Percentiles rank a stretch among this genome's conserved stretches.
These are phyloP conservation scores for Podosphaera fusca DNA, from an alignment of 2,329 filamentous ascomycete genomes.

Conservation along the genomic window DNA sequence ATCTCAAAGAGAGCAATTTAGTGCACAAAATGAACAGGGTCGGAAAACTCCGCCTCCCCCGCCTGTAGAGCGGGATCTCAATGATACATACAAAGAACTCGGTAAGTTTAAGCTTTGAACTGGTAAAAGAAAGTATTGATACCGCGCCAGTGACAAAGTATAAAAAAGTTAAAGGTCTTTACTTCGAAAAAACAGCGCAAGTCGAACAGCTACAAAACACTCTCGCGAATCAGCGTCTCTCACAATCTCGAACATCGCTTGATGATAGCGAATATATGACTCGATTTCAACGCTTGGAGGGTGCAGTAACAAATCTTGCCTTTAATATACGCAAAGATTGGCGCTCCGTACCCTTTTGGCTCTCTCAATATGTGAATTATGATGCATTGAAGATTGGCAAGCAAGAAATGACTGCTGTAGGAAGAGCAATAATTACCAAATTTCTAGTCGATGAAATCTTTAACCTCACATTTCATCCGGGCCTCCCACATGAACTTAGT, in stretches of 20 bases:
- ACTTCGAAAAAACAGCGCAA: conserved; percentile 78
- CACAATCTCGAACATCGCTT: conserved; percentile 77
- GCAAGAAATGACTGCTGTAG: conserved; percentile 94
- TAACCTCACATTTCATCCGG: conserved; percentile 78
- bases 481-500: conserved; percentile 54
- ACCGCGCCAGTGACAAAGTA: conserved; percentile 61
- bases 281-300: conserved; percentile 75
- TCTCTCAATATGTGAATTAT: conserved; percentile 56
- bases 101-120: conserved; percentile 13
- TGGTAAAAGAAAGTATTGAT: conserved; percentile 3
- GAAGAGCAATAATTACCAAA: conserved; percentile 64
- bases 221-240: conserved; percentile 87
- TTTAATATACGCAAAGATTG: conserved; percentile 96
- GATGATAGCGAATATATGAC: conserved; percentile 88
- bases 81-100: conserved; percentile 21
- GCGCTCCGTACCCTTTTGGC: conserved; percentile 59
- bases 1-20: conserved; percentile 14
- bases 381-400: conserved; percentile 73
- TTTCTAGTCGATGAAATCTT: conserved; percentile 88
- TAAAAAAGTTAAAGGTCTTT: conserved; percentile 92
- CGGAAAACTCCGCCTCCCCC: conserved; percentile 23
- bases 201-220: conserved; percentile 92
- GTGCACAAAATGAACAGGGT: conserved; percentile 18
- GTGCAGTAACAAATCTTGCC: conserved; percentile 78
- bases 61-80: conserved; percentile 12